These are phyloP conservation scores for Pichia heedii DNA, from an alignment of 805 yeast genomes.

Conservation along the genomic window DNA sequence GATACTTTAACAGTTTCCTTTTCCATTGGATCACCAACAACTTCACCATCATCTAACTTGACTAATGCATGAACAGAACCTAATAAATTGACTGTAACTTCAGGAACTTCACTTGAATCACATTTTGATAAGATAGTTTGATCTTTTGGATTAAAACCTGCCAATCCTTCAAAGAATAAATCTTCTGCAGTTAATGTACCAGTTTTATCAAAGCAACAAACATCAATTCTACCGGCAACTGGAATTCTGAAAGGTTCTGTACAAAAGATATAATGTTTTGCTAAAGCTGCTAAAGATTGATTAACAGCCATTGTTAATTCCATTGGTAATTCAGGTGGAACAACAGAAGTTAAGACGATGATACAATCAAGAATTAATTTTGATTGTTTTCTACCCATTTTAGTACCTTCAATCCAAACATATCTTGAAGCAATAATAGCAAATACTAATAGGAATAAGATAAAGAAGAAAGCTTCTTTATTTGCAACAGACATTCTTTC, in stretches of 20 bases:
- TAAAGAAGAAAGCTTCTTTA: constrained; percentile 87
- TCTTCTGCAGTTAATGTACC: constrained; percentile 98
- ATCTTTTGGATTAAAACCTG: constrained; percentile 56
- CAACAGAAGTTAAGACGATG: constrained; percentile 92
- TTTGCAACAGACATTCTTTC: constrained; percentile 96
- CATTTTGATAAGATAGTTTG: constrained; percentile 45
- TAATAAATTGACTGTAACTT: constrained; percentile 57
- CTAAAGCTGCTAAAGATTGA: constrained; percentile 77
- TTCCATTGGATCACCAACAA: constrained; percentile 99
- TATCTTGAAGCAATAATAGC: constrained; percentile 96
- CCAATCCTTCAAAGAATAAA: constrained; percentile 90
- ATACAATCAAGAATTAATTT: constrained; percentile 93
- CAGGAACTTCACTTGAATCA: constrained; percentile 52
- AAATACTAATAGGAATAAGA: constrained; percentile 77
- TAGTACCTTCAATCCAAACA: constrained; percentile 97
- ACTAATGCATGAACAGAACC: constrained; percentile 98
- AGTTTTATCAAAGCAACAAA: constrained; percentile 97
- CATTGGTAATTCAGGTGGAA: constrained; percentile 98
- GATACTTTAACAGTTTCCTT: constrained; percentile 87
- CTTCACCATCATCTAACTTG: constrained; percentile 88
- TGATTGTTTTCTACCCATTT: constrained; percentile 90
- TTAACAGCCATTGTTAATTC: constrained; percentile 98
- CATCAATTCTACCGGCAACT: constrained; percentile 94
- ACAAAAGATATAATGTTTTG: constrained; percentile 85
- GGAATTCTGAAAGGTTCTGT: constrained; percentile 99